Evolutionary conservation across 2,329 filamentous ascomycete species (phyloP).

Genomic region (Neofusicoccum ribis): DNA sequence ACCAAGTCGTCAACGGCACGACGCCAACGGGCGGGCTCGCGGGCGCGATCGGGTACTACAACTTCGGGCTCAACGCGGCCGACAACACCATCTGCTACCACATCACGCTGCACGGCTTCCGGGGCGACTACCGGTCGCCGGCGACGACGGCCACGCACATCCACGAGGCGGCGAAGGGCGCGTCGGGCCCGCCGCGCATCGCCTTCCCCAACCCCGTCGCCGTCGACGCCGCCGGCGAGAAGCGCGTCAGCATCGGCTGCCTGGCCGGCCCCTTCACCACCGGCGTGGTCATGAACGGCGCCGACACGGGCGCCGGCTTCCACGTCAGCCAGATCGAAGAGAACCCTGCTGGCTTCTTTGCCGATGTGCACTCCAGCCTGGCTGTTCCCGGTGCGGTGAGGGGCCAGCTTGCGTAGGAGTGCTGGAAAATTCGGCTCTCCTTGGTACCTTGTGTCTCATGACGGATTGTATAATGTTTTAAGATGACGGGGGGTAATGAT

Average conservation of each 20-base stretch:
- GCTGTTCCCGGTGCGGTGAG: constrained; percentile 54
- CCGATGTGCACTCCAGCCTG: constrained; percentile 53
- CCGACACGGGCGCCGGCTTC: constrained; percentile 51
- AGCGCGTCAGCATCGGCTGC: constrained; percentile 41
- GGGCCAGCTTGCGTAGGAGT: constrained; percentile 40
- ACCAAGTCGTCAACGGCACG: constrained; percentile 51
- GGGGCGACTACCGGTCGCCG: constrained; percentile 52
- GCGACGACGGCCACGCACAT: constrained; percentile 58
- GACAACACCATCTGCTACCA: constrained; percentile 50
- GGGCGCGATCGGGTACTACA: constrained; percentile 51
- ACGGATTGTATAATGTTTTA: no score
- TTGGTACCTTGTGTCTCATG: no score
- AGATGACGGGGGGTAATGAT: no score
- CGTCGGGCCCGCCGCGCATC: constrained; percentile 53
- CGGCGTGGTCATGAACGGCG: constrained; percentile 46
- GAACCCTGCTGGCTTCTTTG: constrained; percentile 54
- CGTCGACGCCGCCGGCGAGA: constrained; percentile 29
- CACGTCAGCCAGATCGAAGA: constrained; percentile 52
- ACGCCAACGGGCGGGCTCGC: constrained; percentile 43
- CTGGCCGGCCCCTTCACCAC: constrained; percentile 43
- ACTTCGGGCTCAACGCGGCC: constrained; percentile 54
- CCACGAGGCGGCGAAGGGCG: constrained; percentile 51
- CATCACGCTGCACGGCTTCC: constrained; percentile 53
- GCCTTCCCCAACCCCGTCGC: constrained; percentile 53
- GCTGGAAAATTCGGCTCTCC: no score